Base-by-base conservation (phyloP, 805 yeast genomes). In the Wickerhamiella domercqiae region DNA sequence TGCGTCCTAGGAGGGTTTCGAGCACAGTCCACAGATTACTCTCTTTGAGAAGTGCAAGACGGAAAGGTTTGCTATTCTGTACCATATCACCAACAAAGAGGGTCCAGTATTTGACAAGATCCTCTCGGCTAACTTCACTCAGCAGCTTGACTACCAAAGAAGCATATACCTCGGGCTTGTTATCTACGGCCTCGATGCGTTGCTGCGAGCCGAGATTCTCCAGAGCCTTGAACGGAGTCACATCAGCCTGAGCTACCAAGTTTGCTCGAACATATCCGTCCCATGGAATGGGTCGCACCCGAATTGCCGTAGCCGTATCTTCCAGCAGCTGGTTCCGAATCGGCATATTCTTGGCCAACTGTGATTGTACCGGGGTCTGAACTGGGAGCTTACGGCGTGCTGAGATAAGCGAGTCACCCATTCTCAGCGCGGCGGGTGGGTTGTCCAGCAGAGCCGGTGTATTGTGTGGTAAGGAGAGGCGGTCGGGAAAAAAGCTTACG, bases 251-350 rank as follows among this genome's bases (percentile, higher is more conserved):
- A 32, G 75, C 61, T 28, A 86, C 64, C 32, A 75, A 69, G 34
- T 71, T 74, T 15, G 86, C 75, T 39, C 94, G 68, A 7, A 80
- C 75, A 49, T 79, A 73, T 7, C 93, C 93, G 51, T 81, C 93
- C 96, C 96, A 86, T 22, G 93, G 93, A 39, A 84, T 71, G 22
- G 86, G 75, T 46, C 90, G 71, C 42, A 80, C 76, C 50, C 90
- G 67, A 45, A 83, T 75, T 43, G 72, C 73, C 46, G 68, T 64
- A 48, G 55, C 51, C 37, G 55, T 53, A 29, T 58, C 62, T 32
- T 58, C 63, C 39, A 58, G 47, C 32, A 56, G 49, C 28, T 41
- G 45, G 33, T 46, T 46, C 37, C 46, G 42, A 19, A 45, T 36
- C 47, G n/a, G 17, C 30, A 28, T 28, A n/a, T n/a, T 28, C 17